These are phyloP conservation scores for Rhodotorula diobovata DNA, from an alignment of 768 basidiomycete genomes.

Conservation along the genomic window DNA sequence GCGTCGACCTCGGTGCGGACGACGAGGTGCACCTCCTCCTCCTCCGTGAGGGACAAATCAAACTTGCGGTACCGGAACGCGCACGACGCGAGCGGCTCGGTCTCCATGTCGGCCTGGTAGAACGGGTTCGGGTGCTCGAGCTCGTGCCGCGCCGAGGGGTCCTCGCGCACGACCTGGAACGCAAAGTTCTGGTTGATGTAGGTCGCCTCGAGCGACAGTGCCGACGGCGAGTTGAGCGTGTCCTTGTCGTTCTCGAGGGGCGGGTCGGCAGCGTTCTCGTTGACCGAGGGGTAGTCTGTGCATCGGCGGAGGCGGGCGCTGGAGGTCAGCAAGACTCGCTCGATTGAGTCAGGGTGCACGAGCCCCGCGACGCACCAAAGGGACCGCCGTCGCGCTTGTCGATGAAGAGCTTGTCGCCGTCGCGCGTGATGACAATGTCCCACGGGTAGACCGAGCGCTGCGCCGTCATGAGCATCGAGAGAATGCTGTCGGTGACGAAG, in stretches of 20 bases:
- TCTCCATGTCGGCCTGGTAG: conserved; percentile 78
- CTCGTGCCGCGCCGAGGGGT: conserved; percentile 59
- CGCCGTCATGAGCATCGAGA: conserved; percentile 92
- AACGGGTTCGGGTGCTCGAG: conserved; percentile 90
- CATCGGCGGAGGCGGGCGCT: too few species aligned
- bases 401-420: conserved; percentile 87
- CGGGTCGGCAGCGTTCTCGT: conserved; percentile 95
- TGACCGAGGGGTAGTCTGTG: conserved; percentile 82
- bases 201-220: conserved; percentile 91
- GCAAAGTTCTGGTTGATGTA: conserved; percentile 99
- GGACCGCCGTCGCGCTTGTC: conserved; percentile 93
- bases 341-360: neutral
- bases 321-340: neutral
- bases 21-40: conserved; percentile 69
- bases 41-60: conserved; percentile 84
- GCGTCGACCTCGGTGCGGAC: conserved; percentile 97
- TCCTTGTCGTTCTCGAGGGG: conserved; percentile 70
- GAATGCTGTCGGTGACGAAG: conserved; percentile 91
- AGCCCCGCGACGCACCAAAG: conserved; percentile 50
- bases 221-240: conserved; percentile 81
- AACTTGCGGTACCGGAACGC: conserved; percentile 95
- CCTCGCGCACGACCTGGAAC: conserved; percentile 87
- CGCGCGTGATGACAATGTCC: conserved; percentile 93
- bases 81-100: conserved; percentile 89
- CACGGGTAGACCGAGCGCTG: conserved; percentile 94